These are phyloP conservation scores for Aspergillus sparsus DNA, from an alignment of 495 filamentous ascomycete species.

Conservation along the genomic window DNA sequence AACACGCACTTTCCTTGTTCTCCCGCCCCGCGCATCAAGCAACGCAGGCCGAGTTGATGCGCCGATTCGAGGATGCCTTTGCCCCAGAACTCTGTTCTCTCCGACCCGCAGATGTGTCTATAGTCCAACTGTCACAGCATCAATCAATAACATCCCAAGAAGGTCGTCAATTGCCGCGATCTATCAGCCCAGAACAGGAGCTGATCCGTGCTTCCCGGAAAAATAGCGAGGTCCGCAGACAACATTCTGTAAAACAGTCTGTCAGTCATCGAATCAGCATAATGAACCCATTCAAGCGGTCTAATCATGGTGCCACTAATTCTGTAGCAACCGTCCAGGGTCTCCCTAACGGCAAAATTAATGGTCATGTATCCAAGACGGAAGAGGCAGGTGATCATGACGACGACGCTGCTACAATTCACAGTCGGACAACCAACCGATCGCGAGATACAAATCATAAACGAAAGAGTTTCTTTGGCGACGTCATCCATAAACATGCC, in stretches of 20 bases:
- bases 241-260: constrained; percentile 41
- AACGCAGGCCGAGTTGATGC: constrained; percentile 56
- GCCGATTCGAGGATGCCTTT: constrained; percentile 47
- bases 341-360: constrained; percentile 29
- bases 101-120: constrained; percentile 29
- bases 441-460: constrained; percentile 43
- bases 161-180: constrained; percentile 33
- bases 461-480: constrained; percentile 48
- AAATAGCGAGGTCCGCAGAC: constrained; percentile 31
- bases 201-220: constrained; percentile 38
- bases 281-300: constrained; percentile 51
- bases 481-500: constrained; percentile 39
- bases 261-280: constrained; percentile 51
- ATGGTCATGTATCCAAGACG: constrained; percentile 18
- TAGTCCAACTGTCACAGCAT: constrained; percentile 30
- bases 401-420: constrained; percentile 47
- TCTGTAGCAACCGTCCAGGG: constrained; percentile 41
- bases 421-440: constrained; percentile 44
- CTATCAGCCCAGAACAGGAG: constrained; percentile 44
- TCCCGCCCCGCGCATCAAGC: constrained; percentile 58
- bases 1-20: constrained; percentile 75
- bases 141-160: constrained; percentile 30
- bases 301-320: constrained; percentile 38
- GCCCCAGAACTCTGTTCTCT: constrained; percentile 50
- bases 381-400: constrained; percentile 30